phyloP scores from a whole-genome alignment of 345 rosid species.

The Psidium guajava region DNA sequence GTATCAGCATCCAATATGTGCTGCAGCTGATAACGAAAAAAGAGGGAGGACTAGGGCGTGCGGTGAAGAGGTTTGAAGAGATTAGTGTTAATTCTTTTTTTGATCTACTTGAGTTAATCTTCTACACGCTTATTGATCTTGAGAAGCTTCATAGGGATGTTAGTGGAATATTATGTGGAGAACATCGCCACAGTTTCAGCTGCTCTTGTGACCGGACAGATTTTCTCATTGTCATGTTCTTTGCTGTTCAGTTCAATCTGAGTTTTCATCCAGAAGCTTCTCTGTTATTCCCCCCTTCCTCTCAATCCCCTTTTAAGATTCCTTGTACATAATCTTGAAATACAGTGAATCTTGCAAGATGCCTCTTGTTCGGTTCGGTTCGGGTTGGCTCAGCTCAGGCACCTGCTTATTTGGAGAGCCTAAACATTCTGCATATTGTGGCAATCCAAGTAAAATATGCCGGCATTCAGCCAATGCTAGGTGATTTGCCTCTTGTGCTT shows the following conservation, averaged over 20 bases:
- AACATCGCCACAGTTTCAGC: background rate
- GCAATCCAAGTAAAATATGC: background rate
- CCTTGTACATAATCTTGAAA: background rate
- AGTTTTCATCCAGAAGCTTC: background rate
- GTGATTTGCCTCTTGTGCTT: background rate
- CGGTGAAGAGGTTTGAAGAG: background rate
- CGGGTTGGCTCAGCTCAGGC: background rate
- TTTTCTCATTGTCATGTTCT: background rate
- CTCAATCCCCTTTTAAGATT: background rate
- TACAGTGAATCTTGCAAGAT: background rate
- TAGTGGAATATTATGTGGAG: background rate
- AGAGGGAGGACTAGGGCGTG: background rate
- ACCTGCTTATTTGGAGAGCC: background rate
- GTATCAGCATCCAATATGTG: background rate
- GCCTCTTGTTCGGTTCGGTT: background rate
- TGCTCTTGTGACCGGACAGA: rapidly evolving
- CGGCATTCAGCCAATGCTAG: background rate
- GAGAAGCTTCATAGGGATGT: background rate
- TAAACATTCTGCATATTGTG: background rate
- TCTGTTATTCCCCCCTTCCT: background rate
- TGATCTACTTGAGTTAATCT: background rate
- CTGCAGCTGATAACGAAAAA: background rate
- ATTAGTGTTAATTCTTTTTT: background rate
- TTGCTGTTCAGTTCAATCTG: background rate
- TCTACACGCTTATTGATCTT: background rate